Base-by-base conservation (phyloP, 2,329 filamentous ascomycete genomes). In the Venturia aucupariae region DNA sequence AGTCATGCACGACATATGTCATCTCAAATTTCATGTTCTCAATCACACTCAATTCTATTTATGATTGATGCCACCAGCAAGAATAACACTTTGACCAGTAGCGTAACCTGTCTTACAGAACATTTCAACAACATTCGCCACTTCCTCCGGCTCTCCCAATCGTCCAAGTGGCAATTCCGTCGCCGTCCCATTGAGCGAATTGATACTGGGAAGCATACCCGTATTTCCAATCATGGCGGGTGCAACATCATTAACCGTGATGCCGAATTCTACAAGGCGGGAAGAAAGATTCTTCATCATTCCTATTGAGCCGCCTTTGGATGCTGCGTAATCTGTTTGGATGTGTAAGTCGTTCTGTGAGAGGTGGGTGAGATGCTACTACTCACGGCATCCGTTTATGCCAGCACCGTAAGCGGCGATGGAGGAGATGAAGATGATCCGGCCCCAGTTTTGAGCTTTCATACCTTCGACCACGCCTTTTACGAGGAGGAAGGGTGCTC, bases 161-260 rank as follows among this genome's bases (percentile, higher is more conserved):
- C 70, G 54, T n/a, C 69, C 68, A 2, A 71, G 41, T 1, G 70
- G 70, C 39, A 71, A 68, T 69, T 67, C 66, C 60, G 69, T 54
- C 5, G 68, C 68, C 19, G 68, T 27, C 13, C 46, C 46, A 17
- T 51, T 51, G 7, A 51, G 46, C 46, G 67, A 10, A 69, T 67
- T 42, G 57, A 62, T 65, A 44, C 64, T 67, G 4, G 69, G 69
- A 55, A 72, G 68, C 62, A 72, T 68, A 1, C 76, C 76, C 10
- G 76, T 78, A 1, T 72, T 72, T 2, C 84, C 84, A 67, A 87
- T 87, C 84, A 87, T 86, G 2, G 85, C 86, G 0, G 86, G 86
- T 3, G 84, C 84, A n/a, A 88, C 83, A 67, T 87, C 85, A 66
- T 88, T 88, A 65, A 87, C 84, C 17, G 84, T 86, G 68, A 88